These are phyloP conservation scores for Fusarium dlaminii DNA, from an alignment of 2,329 filamentous ascomycete genomes.

Conservation along the genomic window DNA sequence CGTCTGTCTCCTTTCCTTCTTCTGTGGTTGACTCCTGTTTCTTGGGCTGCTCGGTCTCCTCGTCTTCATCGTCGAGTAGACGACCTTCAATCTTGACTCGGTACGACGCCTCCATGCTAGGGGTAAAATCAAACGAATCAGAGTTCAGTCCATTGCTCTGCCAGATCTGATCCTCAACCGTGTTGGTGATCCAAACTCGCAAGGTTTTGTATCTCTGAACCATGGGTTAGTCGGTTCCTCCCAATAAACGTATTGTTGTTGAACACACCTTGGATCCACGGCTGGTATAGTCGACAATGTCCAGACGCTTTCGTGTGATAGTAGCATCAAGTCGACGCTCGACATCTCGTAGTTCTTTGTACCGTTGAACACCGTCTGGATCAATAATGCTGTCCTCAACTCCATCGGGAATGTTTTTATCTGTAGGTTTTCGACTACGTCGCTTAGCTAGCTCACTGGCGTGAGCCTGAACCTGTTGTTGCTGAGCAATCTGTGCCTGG, in stretches of 20 bases:
- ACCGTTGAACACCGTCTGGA: slow-evolving; percentile 80
- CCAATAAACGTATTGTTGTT: not conserved
- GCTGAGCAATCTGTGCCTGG: slow-evolving; percentile 61
- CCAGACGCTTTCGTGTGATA: slow-evolving; percentile 92
- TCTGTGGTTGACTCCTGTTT: slow-evolving; percentile 50
- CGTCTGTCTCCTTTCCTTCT: slow-evolving; percentile 39
- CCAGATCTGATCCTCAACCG: slow-evolving; percentile 93
- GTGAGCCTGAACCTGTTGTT: slow-evolving; percentile 61
- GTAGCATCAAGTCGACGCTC: slow-evolving; percentile 90
- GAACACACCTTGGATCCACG: slow-evolving; percentile 72
- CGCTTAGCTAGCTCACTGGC: slow-evolving; percentile 78
- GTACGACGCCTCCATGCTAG: slow-evolving; percentile 81
- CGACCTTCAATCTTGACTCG: slow-evolving; percentile 92
- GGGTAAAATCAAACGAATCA: slow-evolving; percentile 83
- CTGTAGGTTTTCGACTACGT: slow-evolving; percentile 88
- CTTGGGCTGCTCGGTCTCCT: slow-evolving; percentile 63
- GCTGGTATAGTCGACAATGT: slow-evolving; percentile 84
- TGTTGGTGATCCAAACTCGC: slow-evolving; percentile 95
- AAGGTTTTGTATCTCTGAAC: slow-evolving; percentile 79
- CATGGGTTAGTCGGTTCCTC: slow-evolving; percentile 9
- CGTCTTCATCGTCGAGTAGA: slow-evolving; percentile 75
- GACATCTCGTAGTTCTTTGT: slow-evolving; percentile 84
- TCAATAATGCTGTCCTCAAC: slow-evolving; percentile 83
- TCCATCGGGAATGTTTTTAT: slow-evolving; percentile 93
- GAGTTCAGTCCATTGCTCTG: slow-evolving; percentile 75